Evolutionary conservation across 148 eudicot species (phyloP).

Genomic region (Nepenthes mirabilis): DNA sequence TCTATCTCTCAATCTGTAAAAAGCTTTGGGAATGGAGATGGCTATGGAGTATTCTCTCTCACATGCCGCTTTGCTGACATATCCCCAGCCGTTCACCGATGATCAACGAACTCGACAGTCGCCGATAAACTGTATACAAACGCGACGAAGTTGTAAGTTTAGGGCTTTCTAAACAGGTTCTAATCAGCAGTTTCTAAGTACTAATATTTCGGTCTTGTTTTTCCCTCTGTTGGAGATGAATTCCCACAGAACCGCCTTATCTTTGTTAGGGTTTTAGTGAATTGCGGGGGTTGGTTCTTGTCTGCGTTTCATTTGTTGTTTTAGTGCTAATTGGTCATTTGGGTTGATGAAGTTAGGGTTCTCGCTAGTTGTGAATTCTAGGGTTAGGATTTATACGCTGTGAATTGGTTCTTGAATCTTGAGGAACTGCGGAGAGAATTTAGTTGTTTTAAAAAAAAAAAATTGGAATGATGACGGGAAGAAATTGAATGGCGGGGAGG

Average conservation of each 20-base stretch:
- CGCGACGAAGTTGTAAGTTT: constrained; percentile 51
- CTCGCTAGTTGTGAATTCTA: constrained; percentile 5
- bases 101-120: constrained; percentile 23
- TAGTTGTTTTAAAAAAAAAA: background rate
- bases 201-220: no score
- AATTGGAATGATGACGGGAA: constrained; percentile 3
- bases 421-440: background rate
- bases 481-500: constrained; percentile 36
- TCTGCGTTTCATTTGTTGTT: constrained; percentile 1
- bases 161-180: constrained; percentile 14
- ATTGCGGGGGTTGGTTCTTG: constrained; percentile 1
- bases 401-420: background rate
- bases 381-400: constrained; percentile 1
- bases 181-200: background rate
- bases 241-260: background rate
- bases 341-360: constrained; percentile 1
- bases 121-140: constrained; percentile 24
- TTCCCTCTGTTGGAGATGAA: background rate
- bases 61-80: constrained; percentile 6
- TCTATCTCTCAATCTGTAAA: background rate
- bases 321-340: constrained; percentile 1
- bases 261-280: background rate
- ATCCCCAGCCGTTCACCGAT: constrained; percentile 17
- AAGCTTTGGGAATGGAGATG: constrained; percentile 23
- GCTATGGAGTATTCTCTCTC: constrained; percentile 31